A percentile compares a stretch with the other conserved stretches of the same genome.
Conservation (phyloP, 257 asterid genomes). For the Cruciata laevipes region DNA sequence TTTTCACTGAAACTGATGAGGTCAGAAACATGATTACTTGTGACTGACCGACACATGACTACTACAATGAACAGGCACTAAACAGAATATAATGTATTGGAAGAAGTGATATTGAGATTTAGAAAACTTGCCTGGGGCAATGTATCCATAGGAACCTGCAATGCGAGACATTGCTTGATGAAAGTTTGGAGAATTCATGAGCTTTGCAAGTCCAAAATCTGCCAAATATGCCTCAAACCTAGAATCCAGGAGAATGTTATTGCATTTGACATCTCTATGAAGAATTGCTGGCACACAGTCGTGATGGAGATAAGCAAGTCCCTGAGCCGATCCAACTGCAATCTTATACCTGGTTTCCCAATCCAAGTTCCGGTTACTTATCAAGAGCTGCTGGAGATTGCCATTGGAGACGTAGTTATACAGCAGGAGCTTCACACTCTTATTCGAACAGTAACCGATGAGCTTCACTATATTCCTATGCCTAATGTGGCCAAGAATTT, state of each 20-base stretch:
- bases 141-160: conserved; percentile 90
- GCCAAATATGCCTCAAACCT: conserved; percentile 81
- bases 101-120: not conserved
- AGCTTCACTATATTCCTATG: conserved; percentile 85
- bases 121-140: conserved; percentile 81
- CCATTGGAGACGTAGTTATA: conserved; percentile 82
- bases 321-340: conserved; percentile 89
- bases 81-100: not conserved
- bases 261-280: conserved; percentile 91
- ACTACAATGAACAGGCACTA: not conserved
- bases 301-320: conserved; percentile 88
- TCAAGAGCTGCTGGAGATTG: conserved; percentile 74
- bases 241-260: conserved; percentile 78
- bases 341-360: conserved; percentile 92
- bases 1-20: too few relatives aligned
- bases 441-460: conserved; percentile 80
- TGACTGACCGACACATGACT: too few relatives aligned
- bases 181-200: conserved; percentile 76
- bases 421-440: conserved; percentile 73
- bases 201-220: conserved; percentile 95
- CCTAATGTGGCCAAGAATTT: conserved; percentile 88
- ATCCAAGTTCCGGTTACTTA: conserved; percentile 63
- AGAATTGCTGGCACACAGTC: conserved; percentile 84
- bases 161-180: conserved; percentile 84
- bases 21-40: too few relatives aligned